Percentiles rank a stretch among this genome's conserved stretches.
These are phyloP conservation scores for Laetiporus sulphureus DNA, from an alignment of 1,284 basidiomycete species.

Conservation along the genomic window DNA sequence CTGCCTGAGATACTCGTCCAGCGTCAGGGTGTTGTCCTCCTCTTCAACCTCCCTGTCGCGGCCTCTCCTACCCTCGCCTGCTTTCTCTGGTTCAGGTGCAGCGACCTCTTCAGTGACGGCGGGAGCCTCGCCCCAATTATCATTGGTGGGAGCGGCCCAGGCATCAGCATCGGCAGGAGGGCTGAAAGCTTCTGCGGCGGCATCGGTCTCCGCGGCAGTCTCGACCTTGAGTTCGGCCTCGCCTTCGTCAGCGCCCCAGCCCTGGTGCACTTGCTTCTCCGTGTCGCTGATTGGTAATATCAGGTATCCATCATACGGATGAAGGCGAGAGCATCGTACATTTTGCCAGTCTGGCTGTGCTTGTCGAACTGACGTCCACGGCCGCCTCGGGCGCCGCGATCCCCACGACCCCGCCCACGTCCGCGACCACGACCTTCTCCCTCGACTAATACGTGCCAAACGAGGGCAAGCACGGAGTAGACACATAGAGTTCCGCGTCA, in stretches of 20 bases:
- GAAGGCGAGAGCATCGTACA: slow-evolving; percentile 35
- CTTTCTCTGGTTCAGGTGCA: slow-evolving; percentile 28
- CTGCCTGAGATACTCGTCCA: slow-evolving; percentile 79
- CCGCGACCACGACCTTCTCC: slow-evolving; percentile 42
- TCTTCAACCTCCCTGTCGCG: slow-evolving; percentile 66
- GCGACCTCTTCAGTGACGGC: slow-evolving; percentile 28
- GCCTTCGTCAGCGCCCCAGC: slow-evolving; percentile 89
- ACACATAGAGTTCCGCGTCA: no score
- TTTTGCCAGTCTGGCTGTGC: slow-evolving; percentile 80
- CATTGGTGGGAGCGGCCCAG: slow-evolving; percentile 36
- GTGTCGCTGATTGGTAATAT: slow-evolving; percentile 66
- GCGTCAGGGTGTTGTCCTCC: slow-evolving; percentile 88
- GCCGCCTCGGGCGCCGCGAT: slow-evolving; percentile 41
- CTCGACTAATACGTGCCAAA: slow-evolving; percentile 36
- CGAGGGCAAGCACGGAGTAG: slow-evolving; percentile 6
- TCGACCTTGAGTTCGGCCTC: slow-evolving; percentile 73
- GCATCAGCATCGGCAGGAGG: slow-evolving; percentile 26
- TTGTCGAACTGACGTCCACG: slow-evolving; percentile 73
- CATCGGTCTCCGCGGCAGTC: slow-evolving; percentile 40
- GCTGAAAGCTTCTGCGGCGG: slow-evolving; percentile 28
- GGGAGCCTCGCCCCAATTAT: slow-evolving; percentile 34
- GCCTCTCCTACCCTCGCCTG: slow-evolving; percentile 33
- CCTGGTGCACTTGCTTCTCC: slow-evolving; percentile 87
- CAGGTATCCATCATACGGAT: background rate
- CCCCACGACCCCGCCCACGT: slow-evolving; percentile 39